Conservation (phyloP, 2,329 filamentous ascomycete species). For the Colletotrichum neosansevieriae region DNA sequence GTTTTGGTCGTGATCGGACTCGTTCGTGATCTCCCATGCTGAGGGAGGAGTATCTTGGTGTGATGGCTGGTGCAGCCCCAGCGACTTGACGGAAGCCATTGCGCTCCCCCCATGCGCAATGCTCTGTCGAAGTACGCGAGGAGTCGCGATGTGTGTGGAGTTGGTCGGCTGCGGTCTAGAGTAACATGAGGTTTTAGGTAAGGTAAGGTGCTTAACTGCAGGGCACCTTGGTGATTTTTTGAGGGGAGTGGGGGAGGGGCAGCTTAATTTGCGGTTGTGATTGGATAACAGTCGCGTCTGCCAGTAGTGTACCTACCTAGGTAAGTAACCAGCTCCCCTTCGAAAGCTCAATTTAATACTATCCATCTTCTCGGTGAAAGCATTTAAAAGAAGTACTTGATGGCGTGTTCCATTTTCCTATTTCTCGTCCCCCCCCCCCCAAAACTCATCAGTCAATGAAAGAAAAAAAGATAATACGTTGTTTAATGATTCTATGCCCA, state of each 20-base stretch:
- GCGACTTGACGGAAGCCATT: conserved; percentile 92
- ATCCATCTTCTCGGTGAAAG: no score
- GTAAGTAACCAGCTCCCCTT: no score
- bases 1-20: conserved; percentile 47
- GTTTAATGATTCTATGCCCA: no score
- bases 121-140: conserved; percentile 1
- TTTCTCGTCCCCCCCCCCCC: no score
- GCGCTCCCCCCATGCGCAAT: conserved; percentile 29
- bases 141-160: not conserved
- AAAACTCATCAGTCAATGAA: no score
- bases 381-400: no score
- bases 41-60: conserved; percentile 78
- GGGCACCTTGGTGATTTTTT: not conserved
- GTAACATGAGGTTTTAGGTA: no score
- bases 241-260: conserved; percentile 34
- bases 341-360: no score
- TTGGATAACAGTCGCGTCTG: conserved; percentile 3
- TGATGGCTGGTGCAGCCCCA: conserved; percentile 91
- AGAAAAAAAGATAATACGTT: no score
- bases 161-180: no score
- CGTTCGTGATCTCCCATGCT: conserved; percentile 75
- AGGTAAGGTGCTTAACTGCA: not conserved
- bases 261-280: conserved; percentile 22
- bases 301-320: no score
- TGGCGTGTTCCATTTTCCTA: no score